Evolutionary conservation across 1,284 basidiomycete species (phyloP), one percentile per base, ranked within the genome.

Genomic region (Coriolopsis trogii): DNA sequence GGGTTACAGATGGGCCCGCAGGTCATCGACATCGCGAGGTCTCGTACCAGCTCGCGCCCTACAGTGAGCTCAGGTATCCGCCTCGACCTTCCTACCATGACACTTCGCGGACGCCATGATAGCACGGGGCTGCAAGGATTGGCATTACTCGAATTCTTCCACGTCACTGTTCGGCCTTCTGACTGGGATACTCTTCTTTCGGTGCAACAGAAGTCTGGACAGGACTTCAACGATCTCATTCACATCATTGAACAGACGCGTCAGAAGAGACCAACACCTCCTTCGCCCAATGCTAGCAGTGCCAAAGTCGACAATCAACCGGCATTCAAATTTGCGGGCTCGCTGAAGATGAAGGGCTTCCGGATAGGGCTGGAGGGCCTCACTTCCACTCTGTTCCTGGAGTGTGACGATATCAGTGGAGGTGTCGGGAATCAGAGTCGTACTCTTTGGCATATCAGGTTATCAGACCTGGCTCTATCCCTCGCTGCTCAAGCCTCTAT

Each of bases 181-280:
- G 84, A 92, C 59, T 85, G 89, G 81, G 91, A 94, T 62, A 87
- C 87, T 6, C 68, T 93, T 3, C 75, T 93, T 2, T 81, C 80
- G 2, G 85, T 93, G 10, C 89, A 92, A 62, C 87, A 90, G 59
- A 91, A 92, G 62, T 93, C 92, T 55, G 91, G 88, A 6, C 85
- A 87, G 62, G 91, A 93, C 67, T 89, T 93, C 70, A 88, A 87
- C 58, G 91, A 94, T 57, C 73, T 93, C 23, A 70, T 93, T 9
- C 71, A 78, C 33, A 68, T 90, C 49, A 73, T 87, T 24, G 81
- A 80, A 53, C 78, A 89, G 62, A 84, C 79, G 18, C 80, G 81
- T 23, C 66, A 66, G 33, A 80, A 75, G 58, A 67, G 63, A 38
- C 48, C 69, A 12, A 44, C 58, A 3, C 44, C 46, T 39, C 46